phyloP scores from a whole-genome alignment of 2,329 filamentous ascomycete species.

The Penicillium paneum region DNA sequence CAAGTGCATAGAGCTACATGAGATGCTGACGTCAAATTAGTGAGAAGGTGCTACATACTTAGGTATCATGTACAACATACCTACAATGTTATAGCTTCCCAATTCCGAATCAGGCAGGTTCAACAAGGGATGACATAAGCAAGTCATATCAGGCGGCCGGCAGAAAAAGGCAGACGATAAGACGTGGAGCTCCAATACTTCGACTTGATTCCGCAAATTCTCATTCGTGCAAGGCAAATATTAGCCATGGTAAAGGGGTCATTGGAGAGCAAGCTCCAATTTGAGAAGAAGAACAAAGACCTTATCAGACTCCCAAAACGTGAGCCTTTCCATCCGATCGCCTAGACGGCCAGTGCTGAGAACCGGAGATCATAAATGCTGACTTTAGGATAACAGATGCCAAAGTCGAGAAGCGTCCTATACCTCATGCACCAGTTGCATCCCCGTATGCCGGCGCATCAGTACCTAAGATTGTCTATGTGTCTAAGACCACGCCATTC shows the following conservation, averaged over 20 bases:
- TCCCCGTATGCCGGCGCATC: slow-evolving; percentile 51
- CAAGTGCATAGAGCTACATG: too few species aligned
- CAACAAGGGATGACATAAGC: neutral
- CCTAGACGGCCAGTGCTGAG: neutral
- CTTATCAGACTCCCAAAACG: slow-evolving; percentile 38
- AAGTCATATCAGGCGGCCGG: neutral
- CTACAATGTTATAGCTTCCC: neutral
- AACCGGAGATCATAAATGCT: slow-evolving; percentile 4
- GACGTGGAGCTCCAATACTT: slow-evolving; percentile 2
- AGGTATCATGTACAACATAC: neutral
- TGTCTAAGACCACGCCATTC: slow-evolving; percentile 55
- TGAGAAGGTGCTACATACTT: too few species aligned
- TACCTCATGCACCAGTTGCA: slow-evolving; percentile 55
- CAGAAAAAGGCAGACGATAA: slow-evolving; percentile 18
- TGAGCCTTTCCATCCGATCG: slow-evolving; percentile 15
- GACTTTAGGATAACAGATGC: slow-evolving; percentile 37
- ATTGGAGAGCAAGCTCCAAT: slow-evolving; percentile 31
- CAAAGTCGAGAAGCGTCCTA: slow-evolving; percentile 54
- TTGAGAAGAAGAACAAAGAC: slow-evolving; percentile 40
- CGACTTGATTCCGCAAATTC: neutral
- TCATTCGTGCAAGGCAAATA: neutral
- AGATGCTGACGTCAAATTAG: neutral
- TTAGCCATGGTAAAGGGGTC: slow-evolving; percentile 22
- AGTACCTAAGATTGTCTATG: slow-evolving; percentile 55
- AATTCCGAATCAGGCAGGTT: neutral